Base-by-base conservation (phyloP, 2,329 filamentous ascomycete genomes). In the Meredithiella fracta region DNA sequence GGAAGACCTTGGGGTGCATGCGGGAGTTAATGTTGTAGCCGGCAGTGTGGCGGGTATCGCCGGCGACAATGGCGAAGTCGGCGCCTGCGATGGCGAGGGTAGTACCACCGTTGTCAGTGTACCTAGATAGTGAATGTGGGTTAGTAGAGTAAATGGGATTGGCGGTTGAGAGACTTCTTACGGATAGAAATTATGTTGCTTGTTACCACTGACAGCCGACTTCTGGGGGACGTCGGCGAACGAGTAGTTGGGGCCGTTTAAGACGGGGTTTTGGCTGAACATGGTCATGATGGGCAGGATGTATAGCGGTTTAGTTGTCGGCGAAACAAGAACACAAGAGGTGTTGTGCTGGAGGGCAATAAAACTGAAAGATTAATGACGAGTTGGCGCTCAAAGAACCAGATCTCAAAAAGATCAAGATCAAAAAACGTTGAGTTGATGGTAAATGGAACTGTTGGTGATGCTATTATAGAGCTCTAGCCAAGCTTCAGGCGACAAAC, bases 1-100 rank as follows among this genome's bases (percentile, higher is more conserved):
- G 89, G 80, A 95, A 98, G 60, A 98, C 85, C 73, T 98, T 98
- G 57, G 92, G 92, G 59, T 84, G 80, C 75, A 86, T 91, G 65
- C 92, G 86, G 59, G 90, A 90, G 80, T 98, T 96, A 83, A 98
- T 98, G 77, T 85, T 96, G 81, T 95, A 98, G 67, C 94, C 92
- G 61, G 86, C 85, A 56, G 90, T 95, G 66, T 88, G 87, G 68
- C 92, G 86, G 64, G 92, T 98, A 74, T 98, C 92, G 71, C 94
- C 92, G 47, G 92, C 92, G 68, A 98, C 82, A 72, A 98, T 94
- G 67, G 89, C 82, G 75, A 97, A 98, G 74, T 94, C 86, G 67
- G 82, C 82, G 63, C 94, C 92, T 40, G 88, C 84, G 69, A 98
- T 97, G 65, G 89, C 92, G 57, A 98, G 80, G 55, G 92, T 97